Evolutionary conservation across 1,284 basidiomycete species (phyloP), one percentile per base, ranked within the genome.

Genomic region (Rugosomyces carneus): DNA sequence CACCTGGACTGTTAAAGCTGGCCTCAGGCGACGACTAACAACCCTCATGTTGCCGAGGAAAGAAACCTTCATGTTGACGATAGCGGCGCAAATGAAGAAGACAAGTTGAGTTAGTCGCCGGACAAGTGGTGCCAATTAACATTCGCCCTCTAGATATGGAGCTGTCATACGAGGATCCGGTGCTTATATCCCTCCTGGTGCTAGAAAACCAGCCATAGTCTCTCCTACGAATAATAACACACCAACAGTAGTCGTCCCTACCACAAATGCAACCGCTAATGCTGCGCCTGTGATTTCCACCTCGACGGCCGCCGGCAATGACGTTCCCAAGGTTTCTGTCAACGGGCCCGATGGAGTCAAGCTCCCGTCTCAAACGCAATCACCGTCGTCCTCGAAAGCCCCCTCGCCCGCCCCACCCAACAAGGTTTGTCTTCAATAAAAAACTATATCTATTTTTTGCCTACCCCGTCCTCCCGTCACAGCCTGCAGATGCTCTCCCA

Each of bases 31-130:
- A 55, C 73, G 3, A 72, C 81, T 5, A 81, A 65, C 60, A 99
- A 98, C 65, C 68, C 84, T 1, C 95, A 99, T 65, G 65, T 98
- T 44, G 84, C 87, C 41, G 95, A 99, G 65, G 95, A 99, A 68
- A 81, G 95, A 51, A 82, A 82, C 40, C 66, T 85, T 57, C 53
- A 57, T 32, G 70, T 74, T 4, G 87, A 86, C 55, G 87, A 89
- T 56, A 81, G 76, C 52, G 83, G 85, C 20, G 64, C 75, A 48
- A 91, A 95, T 62, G 95, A 99, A 68, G 96, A 98, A 68, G 93
- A 97, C 71, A 94, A 92, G 90, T 93, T 58, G 42, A 49, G 55
- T 76, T 72, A 21, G 38, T 53, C 49, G 53, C 40, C 11, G 40
- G 38, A 38, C 49, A 37, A 42, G 19, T 44, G 36, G 18, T 21